These are phyloP conservation scores for Trichosporon ovoides DNA, from an alignment of 1,284 basidiomycete species.

Conservation along the genomic window DNA sequence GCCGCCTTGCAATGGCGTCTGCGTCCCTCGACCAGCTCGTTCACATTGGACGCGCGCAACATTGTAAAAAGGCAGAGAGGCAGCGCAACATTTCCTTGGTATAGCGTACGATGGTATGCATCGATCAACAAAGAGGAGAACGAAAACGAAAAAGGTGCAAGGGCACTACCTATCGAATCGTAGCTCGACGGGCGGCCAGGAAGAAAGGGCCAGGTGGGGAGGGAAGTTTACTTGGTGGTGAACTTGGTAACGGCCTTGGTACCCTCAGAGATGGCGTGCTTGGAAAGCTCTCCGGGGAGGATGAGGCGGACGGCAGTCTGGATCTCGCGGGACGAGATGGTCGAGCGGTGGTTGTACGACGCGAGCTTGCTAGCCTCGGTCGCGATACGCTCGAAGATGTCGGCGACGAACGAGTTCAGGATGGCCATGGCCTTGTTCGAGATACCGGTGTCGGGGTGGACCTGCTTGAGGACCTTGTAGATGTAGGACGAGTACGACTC, in stretches of 20 bases:
- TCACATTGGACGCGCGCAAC: too few species aligned
- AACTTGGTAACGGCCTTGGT: constrained; percentile 56
- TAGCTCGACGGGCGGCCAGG: neutral
- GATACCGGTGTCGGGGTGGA: constrained; percentile 95
- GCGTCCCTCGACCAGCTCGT: too few species aligned
- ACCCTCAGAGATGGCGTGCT: constrained; percentile 79
- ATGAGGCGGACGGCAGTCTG: constrained; percentile 87
- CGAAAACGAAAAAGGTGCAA: constrained; percentile 16
- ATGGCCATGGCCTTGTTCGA: constrained; percentile 93
- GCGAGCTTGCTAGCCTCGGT: constrained; percentile 86
- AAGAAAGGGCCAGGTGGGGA: neutral
- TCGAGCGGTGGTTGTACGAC: constrained; percentile 87
- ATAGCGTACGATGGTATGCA: constrained; percentile 16
- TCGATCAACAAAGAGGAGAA: constrained; percentile 20
- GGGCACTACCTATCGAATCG: neutral
- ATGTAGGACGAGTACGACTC: constrained; percentile 93
- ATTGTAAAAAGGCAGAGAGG: too few species aligned
- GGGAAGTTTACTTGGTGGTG: constrained; percentile 49
- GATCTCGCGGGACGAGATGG: constrained; percentile 89
- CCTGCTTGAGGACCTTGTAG: constrained; percentile 66
- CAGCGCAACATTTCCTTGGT: neutral
- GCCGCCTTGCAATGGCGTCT: too few species aligned
- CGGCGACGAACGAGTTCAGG: constrained; percentile 86
- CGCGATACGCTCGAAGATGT: constrained; percentile 90
- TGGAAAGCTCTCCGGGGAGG: constrained; percentile 73